Evolutionary conservation across 768 basidiomycete genomes (phyloP).

Genomic region (Kwoniella shandongensis): DNA sequence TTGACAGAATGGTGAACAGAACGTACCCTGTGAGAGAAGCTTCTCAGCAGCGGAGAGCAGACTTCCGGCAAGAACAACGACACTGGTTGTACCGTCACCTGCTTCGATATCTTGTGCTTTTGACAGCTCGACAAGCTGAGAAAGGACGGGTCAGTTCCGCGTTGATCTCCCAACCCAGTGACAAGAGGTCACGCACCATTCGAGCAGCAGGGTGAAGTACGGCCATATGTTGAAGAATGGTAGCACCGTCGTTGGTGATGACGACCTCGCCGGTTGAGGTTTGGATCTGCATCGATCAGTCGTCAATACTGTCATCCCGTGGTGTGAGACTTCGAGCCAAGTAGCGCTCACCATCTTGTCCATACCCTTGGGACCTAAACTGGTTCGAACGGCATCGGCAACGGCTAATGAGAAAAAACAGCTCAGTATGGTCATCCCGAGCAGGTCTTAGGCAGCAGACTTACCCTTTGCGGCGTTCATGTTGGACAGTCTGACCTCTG

Average conservation of each 20-base stretch:
- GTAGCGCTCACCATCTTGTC: constrained; percentile 84
- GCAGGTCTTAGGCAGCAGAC: neutral
- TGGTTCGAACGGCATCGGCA: constrained; percentile 94
- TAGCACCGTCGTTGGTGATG: constrained; percentile 98
- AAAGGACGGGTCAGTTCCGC: constrained; percentile 7
- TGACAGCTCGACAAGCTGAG: constrained; percentile 91
- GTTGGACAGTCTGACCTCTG: constrained; percentile 95
- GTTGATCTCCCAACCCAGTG: neutral
- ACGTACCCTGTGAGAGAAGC: constrained; percentile 79
- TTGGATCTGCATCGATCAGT: constrained; percentile 91
- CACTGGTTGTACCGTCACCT: constrained; percentile 96
- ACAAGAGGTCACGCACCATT: constrained; percentile 65
- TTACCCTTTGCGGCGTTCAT: constrained; percentile 86
- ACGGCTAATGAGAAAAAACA: constrained; percentile 64
- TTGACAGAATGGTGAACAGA: neutral
- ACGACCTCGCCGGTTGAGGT: constrained; percentile 94
- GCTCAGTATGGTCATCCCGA: no score
- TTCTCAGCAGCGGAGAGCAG: constrained; percentile 93
- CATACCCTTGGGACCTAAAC: constrained; percentile 95
- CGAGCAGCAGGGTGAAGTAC: constrained; percentile 97
- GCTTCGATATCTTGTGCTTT: constrained; percentile 98
- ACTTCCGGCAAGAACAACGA: constrained; percentile 93
- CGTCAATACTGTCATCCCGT: no score
- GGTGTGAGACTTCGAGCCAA: no score
- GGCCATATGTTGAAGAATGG: constrained; percentile 86